A percentile compares a stretch with the other conserved stretches of the same genome.
Conservation (phyloP, 2,329 filamentous ascomycete species). For the Epicoccum sorghinum region DNA sequence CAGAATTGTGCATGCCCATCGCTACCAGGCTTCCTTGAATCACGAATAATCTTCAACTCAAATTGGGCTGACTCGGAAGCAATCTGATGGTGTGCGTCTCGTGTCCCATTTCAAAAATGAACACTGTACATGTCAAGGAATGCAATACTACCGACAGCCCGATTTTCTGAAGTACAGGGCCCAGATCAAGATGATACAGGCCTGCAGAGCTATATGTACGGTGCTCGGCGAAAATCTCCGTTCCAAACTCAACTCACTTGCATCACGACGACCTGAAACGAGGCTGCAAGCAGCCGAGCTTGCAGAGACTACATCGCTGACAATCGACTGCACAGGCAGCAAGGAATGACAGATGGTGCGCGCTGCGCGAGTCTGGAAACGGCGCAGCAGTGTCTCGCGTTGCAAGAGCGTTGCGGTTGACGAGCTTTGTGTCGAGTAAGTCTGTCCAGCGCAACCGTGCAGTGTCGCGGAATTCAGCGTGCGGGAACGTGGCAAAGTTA, state of each 20-base stretch:
- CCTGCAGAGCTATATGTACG: neutral
- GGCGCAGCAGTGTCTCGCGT: slow-evolving; percentile 2
- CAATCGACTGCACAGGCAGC: neutral
- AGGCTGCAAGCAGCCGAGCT: neutral
- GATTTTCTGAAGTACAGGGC: neutral
- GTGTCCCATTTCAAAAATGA: no score
- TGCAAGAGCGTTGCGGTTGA: slow-evolving; percentile 2
- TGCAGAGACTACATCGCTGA: neutral
- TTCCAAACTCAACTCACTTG: neutral
- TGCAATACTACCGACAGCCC: neutral
- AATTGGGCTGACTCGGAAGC: neutral
- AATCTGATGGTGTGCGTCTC: neutral
- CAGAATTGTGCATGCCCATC: neutral
- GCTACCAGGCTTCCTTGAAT: neutral
- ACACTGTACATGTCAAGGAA: no score
- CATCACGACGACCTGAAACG: neutral
- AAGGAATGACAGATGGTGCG: neutral
- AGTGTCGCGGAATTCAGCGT: slow-evolving; percentile 9
- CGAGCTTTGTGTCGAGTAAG: slow-evolving; percentile 9
- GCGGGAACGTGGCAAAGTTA: slow-evolving; percentile 18
- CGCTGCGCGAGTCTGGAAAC: neutral
- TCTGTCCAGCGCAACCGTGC: slow-evolving; percentile 5
- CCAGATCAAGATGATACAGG: neutral
- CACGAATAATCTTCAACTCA: neutral
- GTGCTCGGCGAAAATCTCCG: neutral